Evolutionary conservation across 768 basidiomycete genomes (phyloP).

Genomic region (Hericium alpestre): DNA sequence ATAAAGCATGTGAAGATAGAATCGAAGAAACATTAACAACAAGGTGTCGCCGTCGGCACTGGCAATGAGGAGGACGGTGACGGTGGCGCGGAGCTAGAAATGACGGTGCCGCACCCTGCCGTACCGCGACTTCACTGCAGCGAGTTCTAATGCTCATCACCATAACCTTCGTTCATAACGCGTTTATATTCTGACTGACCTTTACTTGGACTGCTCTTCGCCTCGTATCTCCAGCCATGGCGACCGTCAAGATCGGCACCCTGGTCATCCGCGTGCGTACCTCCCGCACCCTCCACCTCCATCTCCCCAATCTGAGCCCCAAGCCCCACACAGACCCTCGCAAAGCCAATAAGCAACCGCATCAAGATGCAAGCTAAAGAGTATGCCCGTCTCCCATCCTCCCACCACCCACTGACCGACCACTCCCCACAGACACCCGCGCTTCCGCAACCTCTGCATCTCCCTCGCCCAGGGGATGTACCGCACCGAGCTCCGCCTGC

Average conservation of each 20-base stretch:
- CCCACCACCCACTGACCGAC: no score
- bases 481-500: constrained; percentile 57
- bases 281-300: not conserved
- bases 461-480: constrained; percentile 70
- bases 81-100: no score
- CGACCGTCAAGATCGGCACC: constrained; percentile 63
- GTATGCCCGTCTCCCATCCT: constrained; percentile 28
- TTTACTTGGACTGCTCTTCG: no score
- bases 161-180: no score
- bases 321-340: constrained; percentile 48
- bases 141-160: no score
- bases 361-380: constrained; percentile 65
- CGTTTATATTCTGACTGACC: no score
- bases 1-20: no score
- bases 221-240: constrained; percentile 32
- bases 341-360: constrained; percentile 66
- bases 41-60: no score
- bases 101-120: no score
- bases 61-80: no score
- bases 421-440: constrained; percentile 63
- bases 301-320: not conserved
- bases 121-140: no score
- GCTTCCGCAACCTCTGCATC: constrained; percentile 62
- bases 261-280: constrained; percentile 60
- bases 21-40: no score